phyloP scores from a whole-genome alignment of 768 basidiomycete species.

The Mycena rosella region DNA sequence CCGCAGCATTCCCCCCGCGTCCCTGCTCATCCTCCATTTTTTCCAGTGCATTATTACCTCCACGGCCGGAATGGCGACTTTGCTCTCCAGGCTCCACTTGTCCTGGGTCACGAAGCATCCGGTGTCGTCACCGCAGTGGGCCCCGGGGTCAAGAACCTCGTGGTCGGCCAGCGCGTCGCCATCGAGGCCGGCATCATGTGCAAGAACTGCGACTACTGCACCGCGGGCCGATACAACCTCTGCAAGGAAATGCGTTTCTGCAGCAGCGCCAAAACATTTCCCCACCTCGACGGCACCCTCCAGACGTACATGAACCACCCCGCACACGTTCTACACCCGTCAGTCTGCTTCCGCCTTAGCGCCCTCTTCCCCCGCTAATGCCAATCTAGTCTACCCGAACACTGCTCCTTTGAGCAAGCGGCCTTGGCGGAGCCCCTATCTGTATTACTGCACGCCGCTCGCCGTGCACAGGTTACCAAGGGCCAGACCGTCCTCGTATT shows the following conservation, averaged over 20 bases:
- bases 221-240: conserved; percentile 89
- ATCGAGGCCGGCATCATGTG: conserved; percentile 96
- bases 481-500: conserved; percentile 88
- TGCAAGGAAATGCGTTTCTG: conserved; percentile 93
- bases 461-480: conserved; percentile 56
- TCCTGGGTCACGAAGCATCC: conserved; percentile 95
- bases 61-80: conserved; percentile 95
- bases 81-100: conserved; percentile 85
- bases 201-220: conserved; percentile 77
- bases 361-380: conserved; percentile 19
- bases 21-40: conserved; percentile 14
- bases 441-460: conserved; percentile 80
- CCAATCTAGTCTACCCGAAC: conserved; percentile 74
- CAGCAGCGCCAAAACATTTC: conserved; percentile 90
- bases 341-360: conserved; percentile 49
- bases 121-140: conserved; percentile 90
- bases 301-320: conserved; percentile 93
- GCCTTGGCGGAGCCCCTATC: conserved; percentile 95
- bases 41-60: conserved; percentile 88
- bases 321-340: conserved; percentile 88
- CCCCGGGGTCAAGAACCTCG: conserved; percentile 71
- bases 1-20: neutral
- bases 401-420: conserved; percentile 81
- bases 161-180: conserved; percentile 88
- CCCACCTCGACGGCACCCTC: conserved; percentile 93